Evolutionary conservation across 2,329 filamentous ascomycete genomes (phyloP).

Genomic region (Pseudocercospora vitis): DNA sequence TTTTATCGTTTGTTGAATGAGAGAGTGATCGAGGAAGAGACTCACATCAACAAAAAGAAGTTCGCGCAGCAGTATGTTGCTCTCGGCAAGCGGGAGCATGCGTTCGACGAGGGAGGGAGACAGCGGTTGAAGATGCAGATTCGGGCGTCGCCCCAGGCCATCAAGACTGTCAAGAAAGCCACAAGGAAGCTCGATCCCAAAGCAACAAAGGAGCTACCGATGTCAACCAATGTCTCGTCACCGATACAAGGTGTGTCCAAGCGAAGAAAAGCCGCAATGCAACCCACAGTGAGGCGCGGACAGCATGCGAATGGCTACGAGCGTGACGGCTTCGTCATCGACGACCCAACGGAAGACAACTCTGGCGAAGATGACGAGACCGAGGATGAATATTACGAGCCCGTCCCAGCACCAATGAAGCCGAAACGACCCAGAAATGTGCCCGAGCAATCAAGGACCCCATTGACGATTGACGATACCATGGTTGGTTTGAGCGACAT

Average conservation of each 20-base stretch:
- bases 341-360: conserved; percentile 34
- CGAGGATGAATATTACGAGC: conserved; percentile 44
- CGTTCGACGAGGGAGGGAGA: conserved; percentile 47
- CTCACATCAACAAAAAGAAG: conserved; percentile 45
- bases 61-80: conserved; percentile 74
- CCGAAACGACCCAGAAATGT: conserved; percentile 41
- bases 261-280: conserved; percentile 34
- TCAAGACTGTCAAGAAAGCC: conserved; percentile 38
- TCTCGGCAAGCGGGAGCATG: conserved; percentile 47
- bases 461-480: conserved; percentile 59
- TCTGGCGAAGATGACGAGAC: conserved; percentile 38
- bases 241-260: conserved; percentile 54
- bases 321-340: conserved; percentile 40
- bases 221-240: conserved; percentile 68
- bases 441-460: conserved; percentile 46
- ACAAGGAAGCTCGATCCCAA: conserved; percentile 38
- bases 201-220: conserved; percentile 51
- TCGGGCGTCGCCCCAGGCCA: conserved; percentile 35
- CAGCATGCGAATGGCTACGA: conserved; percentile 39
- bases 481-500: conserved; percentile 57
- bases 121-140: conserved; percentile 54
- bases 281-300: conserved; percentile 31
- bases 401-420: conserved; percentile 40
- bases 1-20: conserved; percentile 74
- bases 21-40: conserved; percentile 68